Evolutionary conservation across 176 grass and related monocot species (phyloP).

Genomic region (Saccharum spontaneum): DNA sequence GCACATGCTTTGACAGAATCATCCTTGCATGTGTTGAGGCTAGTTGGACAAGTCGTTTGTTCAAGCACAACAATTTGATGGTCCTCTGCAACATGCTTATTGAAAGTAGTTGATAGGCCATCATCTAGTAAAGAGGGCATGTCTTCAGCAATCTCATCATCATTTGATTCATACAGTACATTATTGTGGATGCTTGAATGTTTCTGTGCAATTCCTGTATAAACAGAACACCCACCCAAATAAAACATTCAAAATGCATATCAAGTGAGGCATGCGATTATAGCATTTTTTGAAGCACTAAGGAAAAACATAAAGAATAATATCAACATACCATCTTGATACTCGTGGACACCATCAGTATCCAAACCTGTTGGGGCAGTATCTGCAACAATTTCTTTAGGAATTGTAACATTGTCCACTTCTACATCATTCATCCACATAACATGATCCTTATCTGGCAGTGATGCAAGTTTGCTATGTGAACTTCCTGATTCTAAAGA

Average conservation of each 20-base stretch:
- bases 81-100: constrained; percentile 25
- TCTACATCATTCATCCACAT: constrained; percentile 30
- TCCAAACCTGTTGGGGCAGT: constrained; percentile 11
- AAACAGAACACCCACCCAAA: constrained; percentile 33
- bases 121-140: constrained; percentile 28
- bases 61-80: constrained; percentile 27
- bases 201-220: constrained; percentile 42
- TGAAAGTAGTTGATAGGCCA: constrained; percentile 27
- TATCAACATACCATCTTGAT: constrained; percentile 39
- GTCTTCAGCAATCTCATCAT: constrained; percentile 29
- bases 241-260: constrained; percentile 28
- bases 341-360: constrained; percentile 7
- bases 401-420: constrained; percentile 24
- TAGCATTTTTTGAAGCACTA: constrained; percentile 22
- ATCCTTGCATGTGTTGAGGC: constrained; percentile 27
- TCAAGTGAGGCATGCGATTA: constrained; percentile 1
- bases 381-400: constrained; percentile 19
- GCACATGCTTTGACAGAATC: constrained; percentile 24
- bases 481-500: constrained; percentile 26
- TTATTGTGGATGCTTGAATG: constrained; percentile 4
- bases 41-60: constrained; percentile 43
- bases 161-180: constrained; percentile 33
- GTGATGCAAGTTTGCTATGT: constrained; percentile 27
- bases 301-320: neutral
- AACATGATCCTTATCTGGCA: constrained; percentile 26